These are phyloP conservation scores for Mimosa pudica DNA, from an alignment of 306 rosid genomes.

Conservation along the genomic window DNA sequence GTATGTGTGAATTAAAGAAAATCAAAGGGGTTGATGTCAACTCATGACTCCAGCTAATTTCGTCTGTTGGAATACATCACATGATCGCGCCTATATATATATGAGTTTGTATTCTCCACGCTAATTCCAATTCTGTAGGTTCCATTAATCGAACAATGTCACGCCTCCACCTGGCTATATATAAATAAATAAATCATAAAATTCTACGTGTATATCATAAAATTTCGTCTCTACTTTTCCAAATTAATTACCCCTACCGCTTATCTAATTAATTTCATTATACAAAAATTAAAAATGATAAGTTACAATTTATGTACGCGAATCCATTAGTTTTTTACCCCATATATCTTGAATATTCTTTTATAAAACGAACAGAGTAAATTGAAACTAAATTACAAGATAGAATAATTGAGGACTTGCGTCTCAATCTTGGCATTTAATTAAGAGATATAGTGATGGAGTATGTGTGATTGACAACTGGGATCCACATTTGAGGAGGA, in stretches of 20 bases:
- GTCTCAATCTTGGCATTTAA: not conserved
- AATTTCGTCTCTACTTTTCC: not conserved
- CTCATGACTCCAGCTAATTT: slow-evolving; percentile 11
- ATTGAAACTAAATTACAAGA: not conserved
- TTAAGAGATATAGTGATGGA: not conserved
- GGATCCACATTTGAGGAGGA: not conserved
- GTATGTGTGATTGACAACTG: not conserved
- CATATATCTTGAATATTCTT: not conserved
- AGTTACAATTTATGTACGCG: too few relatives aligned
- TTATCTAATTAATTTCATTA: not conserved
- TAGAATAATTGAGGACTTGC: not conserved
- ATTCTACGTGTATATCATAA: not conserved
- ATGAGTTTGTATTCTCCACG: not conserved
- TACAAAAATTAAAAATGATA: not conserved
- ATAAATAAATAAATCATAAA: too few relatives aligned
- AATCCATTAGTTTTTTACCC: too few relatives aligned
- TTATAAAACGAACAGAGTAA: not conserved
- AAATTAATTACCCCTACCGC: not conserved
- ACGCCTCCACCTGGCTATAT: slow-evolving; percentile 2
- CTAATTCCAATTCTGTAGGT: not conserved
- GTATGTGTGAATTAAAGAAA: not conserved
- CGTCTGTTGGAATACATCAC: slow-evolving; percentile 25
- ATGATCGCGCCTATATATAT: not conserved
- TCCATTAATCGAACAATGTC: slow-evolving; percentile 19
- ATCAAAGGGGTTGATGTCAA: not conserved